These are phyloP conservation scores for Pichia insulana DNA, from an alignment of 805 yeast species.

Conservation along the genomic window DNA sequence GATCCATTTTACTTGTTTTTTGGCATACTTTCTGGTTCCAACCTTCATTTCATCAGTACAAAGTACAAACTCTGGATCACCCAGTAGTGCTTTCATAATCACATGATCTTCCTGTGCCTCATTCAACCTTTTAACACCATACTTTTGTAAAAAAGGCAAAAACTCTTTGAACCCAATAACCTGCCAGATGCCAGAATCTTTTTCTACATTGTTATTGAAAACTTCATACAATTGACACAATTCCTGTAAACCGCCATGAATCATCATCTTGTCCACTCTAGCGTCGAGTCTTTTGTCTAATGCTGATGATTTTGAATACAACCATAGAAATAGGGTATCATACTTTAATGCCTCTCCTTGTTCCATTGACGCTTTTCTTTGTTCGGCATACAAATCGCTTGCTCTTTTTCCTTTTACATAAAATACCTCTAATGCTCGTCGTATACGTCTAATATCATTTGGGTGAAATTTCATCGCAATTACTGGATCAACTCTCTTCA, in stretches of 20 bases:
- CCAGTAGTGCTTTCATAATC: conserved; percentile 2
- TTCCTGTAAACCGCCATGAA: conserved; percentile 61
- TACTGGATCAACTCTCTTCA: conserved; percentile 54
- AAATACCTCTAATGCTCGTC: conserved; percentile 75
- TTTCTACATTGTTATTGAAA: conserved; percentile 31
- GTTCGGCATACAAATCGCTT: conserved; percentile 61
- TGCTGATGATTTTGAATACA: conserved; percentile 53
- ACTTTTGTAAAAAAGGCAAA: conserved; percentile 39
- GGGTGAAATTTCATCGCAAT: conserved; percentile 85
- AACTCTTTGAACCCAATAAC: conserved; percentile 92
- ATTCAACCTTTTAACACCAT: conserved; percentile 15
- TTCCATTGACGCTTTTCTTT: conserved; percentile 32
- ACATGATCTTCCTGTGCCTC: not conserved
- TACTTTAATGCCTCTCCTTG: conserved; percentile 44
- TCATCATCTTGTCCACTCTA: conserved; percentile 80
- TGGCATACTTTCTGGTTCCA: conserved; percentile 80
- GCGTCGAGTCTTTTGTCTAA: conserved; percentile 59
- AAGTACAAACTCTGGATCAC: conserved; percentile 25
- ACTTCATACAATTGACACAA: conserved; percentile 47
- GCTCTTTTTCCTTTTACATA: conserved; percentile 59
- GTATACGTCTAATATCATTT: conserved; percentile 69
- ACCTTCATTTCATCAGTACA: conserved; percentile 73
- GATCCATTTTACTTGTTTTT: conserved; percentile 87
- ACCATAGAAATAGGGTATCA: conserved; percentile 71
- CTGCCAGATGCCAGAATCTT: conserved; percentile 82